A percentile compares a stretch with the other conserved stretches of the same genome.
These are phyloP conservation scores for Pleurotus tuoliensis DNA, from an alignment of 768 basidiomycete species.

Conservation along the genomic window DNA sequence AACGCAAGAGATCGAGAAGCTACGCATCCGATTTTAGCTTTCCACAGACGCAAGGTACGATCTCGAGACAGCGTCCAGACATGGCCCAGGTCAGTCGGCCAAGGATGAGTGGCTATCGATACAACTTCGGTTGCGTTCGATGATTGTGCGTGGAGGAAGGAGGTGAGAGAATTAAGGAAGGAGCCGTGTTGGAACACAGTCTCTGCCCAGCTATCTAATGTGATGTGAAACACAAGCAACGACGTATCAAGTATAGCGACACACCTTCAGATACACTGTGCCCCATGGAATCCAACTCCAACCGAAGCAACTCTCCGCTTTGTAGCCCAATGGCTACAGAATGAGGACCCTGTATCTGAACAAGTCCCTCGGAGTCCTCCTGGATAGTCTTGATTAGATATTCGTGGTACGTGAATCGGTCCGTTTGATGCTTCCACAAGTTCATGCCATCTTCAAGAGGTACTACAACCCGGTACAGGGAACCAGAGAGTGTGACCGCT, in stretches of 20 bases:
- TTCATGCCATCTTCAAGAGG: conserved; percentile 48
- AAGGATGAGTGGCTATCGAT: conserved; percentile 68
- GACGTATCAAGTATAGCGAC: conserved; percentile 19
- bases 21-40: conserved; percentile 69
- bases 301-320: conserved; percentile 62
- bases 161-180: conserved; percentile 62
- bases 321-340: conserved; percentile 59
- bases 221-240: conserved; percentile 12
- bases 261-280: conserved; percentile 56
- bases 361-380: conserved; percentile 40
- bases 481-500: conserved; percentile 61
- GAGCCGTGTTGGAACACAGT: conserved; percentile 59
- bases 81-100: conserved; percentile 70
- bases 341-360: conserved; percentile 66
- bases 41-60: conserved; percentile 82
- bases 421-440: conserved; percentile 55
- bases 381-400: conserved; percentile 56
- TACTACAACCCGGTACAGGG: conserved; percentile 69
- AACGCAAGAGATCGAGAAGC: conserved; percentile 52
- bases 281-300: conserved; percentile 61
- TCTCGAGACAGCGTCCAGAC: conserved; percentile 88
- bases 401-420: conserved; percentile 61
- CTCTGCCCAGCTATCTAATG: conserved; percentile 70
- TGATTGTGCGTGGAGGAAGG: conserved; percentile 52
- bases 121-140: conserved; percentile 58